Evolutionary conservation across 2,329 filamentous ascomycete species (phyloP), one percentile per base, ranked within the genome.

Genomic region (Colletotrichum godetiae): DNA sequence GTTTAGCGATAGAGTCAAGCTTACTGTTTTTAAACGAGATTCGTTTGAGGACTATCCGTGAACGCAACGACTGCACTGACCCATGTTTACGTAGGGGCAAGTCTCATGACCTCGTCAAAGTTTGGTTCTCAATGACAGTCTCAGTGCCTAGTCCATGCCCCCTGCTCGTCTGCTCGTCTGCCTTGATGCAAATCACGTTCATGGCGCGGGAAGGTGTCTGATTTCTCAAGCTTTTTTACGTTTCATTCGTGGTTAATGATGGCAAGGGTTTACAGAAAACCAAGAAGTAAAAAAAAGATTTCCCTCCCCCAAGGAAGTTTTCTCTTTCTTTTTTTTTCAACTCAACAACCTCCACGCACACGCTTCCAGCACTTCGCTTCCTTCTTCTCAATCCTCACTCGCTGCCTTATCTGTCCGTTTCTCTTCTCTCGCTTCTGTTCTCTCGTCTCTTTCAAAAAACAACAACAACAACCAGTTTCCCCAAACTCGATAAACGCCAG

Each of bases 401-500:
- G 24, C n/a, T 33, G 19, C 33, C 11, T 55, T 27, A 5, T 5
- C 31, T 13, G 29, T 27, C 53, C 12, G 11, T 49, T 22, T 49
- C 31, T 57, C 56, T 46, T 49, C 57, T 24, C 53, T 58, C 37
- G 8, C 63, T 67, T 53, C 27, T 59, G 37, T 63, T 55, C 68
- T 53, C 58, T 53, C 58, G 42, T 73, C 53, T 73, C 67, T 66
- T 65, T 66, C 61, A 61, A 53, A 37, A 12, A 27, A 19, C 22
- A 63, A 31, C 35, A 63, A 35, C 10, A 15, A 27, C n/a, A n/a
- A 19, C 19, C 42, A 49, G n/a, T 66, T 29, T 55, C 71, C 67
- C 67, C 55, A 64, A 64, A 73, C 71, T 73, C 71, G 61, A 73
- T 49, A 59, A 73, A 73, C 71, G 71, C 71, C 71, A 49, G 11